These are phyloP conservation scores for Ceratobasidium papillatum DNA, from an alignment of 1,284 basidiomycete species.

Conservation along the genomic window DNA sequence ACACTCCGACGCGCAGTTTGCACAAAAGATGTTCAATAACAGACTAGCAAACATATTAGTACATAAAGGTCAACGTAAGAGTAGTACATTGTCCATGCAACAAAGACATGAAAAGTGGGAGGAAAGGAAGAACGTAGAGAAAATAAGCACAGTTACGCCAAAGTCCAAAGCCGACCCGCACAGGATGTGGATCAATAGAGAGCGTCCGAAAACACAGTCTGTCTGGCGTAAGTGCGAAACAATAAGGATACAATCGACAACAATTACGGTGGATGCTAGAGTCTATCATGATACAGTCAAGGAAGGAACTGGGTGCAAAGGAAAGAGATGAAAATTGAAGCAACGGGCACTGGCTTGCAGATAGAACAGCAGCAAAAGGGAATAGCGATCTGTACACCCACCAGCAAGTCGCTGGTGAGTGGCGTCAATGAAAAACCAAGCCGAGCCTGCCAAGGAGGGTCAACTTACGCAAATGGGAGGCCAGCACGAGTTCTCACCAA, in stretches of 20 bases:
- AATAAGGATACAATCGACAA: slow-evolving; percentile 9
- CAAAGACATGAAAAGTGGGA: not conserved
- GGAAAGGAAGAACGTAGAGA: not conserved
- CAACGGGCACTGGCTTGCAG: not conserved
- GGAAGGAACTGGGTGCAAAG: not conserved
- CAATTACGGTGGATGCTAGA: slow-evolving; percentile 9
- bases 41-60: no score
- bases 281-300: slow-evolving; percentile 1
- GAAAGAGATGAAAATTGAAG: not conserved
- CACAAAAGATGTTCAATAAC: no score
- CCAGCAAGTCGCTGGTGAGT: slow-evolving; percentile 17
- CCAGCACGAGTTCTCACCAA: slow-evolving; percentile 10
- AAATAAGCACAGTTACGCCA: not conserved
- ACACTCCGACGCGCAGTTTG: no score
- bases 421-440: slow-evolving; percentile 13
- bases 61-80: no score
- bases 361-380: not conserved
- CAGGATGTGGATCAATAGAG: slow-evolving; percentile 18
- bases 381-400: slow-evolving; percentile 14
- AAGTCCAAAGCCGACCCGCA: slow-evolving; percentile 20
- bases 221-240: slow-evolving; percentile 5
- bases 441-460: not conserved
- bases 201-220: not conserved
- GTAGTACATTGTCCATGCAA: not conserved
- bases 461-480: not conserved